Evolutionary conservation across 2,329 filamentous ascomycete species (phyloP).

Genomic region (Leptographium procerum): DNA sequence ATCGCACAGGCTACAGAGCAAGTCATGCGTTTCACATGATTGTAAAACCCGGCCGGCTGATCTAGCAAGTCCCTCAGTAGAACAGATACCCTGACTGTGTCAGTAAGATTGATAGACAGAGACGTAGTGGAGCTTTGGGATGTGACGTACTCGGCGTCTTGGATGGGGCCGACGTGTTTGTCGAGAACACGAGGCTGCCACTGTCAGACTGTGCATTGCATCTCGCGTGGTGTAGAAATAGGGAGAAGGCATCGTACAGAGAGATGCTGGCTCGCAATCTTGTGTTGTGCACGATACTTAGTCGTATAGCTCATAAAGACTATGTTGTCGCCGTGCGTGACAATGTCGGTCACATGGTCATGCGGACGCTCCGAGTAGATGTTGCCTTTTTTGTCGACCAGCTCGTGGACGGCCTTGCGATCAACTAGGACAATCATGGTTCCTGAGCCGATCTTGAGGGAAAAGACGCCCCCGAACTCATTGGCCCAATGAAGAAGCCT

Average conservation of each 20-base stretch:
- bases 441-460: neutral
- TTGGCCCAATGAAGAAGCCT: neutral
- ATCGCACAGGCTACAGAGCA: neutral
- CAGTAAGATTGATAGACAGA: neutral
- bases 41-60: neutral
- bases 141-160: neutral
- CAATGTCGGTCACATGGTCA: neutral
- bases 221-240: neutral
- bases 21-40: neutral
- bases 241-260: neutral
- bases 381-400: neutral
- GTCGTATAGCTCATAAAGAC: neutral
- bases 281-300: neutral
- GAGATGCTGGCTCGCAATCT: neutral
- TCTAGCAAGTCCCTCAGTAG: neutral
- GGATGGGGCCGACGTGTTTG: neutral
- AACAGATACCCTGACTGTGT: neutral
- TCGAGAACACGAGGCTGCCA: neutral
- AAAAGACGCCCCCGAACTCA: neutral
- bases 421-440: neutral
- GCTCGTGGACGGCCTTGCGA: neutral
- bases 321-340: neutral
- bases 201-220: neutral
- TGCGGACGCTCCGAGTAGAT: neutral
- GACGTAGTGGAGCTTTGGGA: too few species aligned